Percentiles rank a stretch among this genome's conserved stretches.
Evolutionary conservation across 805 yeast genomes (phyloP).

Genomic region (Cyberlindnera meyerae): DNA sequence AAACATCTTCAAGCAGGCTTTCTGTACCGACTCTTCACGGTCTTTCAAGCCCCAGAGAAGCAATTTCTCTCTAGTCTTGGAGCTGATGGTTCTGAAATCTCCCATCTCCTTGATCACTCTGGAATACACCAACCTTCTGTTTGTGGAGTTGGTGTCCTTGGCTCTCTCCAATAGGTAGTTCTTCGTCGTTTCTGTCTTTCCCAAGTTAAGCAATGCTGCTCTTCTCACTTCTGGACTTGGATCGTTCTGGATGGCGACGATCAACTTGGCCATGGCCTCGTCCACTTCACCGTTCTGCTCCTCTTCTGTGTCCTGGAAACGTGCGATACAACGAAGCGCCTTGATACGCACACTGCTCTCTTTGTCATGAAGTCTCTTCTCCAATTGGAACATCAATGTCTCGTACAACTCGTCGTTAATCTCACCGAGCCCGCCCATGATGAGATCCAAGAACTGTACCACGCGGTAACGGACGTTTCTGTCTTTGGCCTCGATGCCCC

Average conservation of each 20-base stretch:
- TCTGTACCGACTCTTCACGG: conserved; percentile 68
- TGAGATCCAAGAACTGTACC: conserved; percentile 66
- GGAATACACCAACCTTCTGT: conserved; percentile 69
- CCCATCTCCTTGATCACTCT: conserved; percentile 64
- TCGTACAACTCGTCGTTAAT: conserved; percentile 69
- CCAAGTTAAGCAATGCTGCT: conserved; percentile 71
- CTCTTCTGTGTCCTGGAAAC: conserved; percentile 56
- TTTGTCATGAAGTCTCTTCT: conserved; percentile 63
- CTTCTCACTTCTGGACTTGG: conserved; percentile 85
- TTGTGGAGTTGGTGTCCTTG: conserved; percentile 67
- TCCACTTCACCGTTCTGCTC: conserved; percentile 32
- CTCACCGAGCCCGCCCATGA: conserved; percentile 68
- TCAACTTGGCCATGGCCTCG: conserved; percentile 42
- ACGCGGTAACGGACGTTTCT: conserved; percentile 75
- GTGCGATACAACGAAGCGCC: conserved; percentile 73
- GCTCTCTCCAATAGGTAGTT: conserved; percentile 73
- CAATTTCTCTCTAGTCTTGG: conserved; percentile 56
- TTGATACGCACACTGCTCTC: conserved; percentile 79
- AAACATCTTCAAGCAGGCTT: conserved; percentile 69
- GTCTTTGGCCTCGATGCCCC: conserved; percentile 75
- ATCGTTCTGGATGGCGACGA: conserved; percentile 64
- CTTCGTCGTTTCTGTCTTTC: conserved; percentile 46
- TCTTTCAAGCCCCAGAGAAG: conserved; percentile 85
- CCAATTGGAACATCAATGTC: conserved; percentile 53
- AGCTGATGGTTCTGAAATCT: conserved; percentile 50